Conservation (phyloP, 306 rosid species). For the Quillaja saponaria region DNA sequence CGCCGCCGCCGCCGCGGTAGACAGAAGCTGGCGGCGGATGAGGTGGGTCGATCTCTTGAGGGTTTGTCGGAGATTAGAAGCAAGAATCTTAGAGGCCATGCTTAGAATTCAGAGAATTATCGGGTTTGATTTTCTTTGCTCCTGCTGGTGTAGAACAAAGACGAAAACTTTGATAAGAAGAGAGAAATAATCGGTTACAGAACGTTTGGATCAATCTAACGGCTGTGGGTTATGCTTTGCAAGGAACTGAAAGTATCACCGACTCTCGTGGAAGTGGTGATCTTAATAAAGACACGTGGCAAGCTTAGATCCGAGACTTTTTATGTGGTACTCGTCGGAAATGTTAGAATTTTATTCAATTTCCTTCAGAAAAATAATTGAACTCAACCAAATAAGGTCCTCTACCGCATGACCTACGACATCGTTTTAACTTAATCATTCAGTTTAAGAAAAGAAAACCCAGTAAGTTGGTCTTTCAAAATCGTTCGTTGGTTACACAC, state of each 20-base stretch:
- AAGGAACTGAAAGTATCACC: slow-evolving; percentile 8
- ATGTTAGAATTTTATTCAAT: too few species aligned
- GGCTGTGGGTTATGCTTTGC: neutral
- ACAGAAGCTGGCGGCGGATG: neutral
- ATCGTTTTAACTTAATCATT: slow-evolving; percentile 7
- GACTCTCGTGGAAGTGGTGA: slow-evolving; percentile 11
- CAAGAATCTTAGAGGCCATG: slow-evolving; percentile 65
- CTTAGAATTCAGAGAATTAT: neutral
- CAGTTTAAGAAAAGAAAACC: slow-evolving; percentile 2
- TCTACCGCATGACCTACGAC: neutral
- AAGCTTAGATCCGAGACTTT: slow-evolving; percentile 3
- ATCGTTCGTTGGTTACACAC: too few species aligned
- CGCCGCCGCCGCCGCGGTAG: slow-evolving; percentile 29
- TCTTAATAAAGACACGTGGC: slow-evolving; percentile 35
- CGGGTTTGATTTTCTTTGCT: neutral
- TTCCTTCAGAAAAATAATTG: too few species aligned
- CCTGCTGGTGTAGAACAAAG: slow-evolving; percentile 27
- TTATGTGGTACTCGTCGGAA: too few species aligned
- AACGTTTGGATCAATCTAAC: neutral
- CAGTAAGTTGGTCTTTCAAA: slow-evolving; percentile 28
- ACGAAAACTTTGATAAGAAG: neutral
- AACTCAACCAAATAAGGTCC: too few species aligned
- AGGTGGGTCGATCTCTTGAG: slow-evolving; percentile 8
- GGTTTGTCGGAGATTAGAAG: slow-evolving; percentile 53
- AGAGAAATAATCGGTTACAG: neutral